phyloP scores from a whole-genome alignment of 2,329 filamentous ascomycete species.

The Penicillium sp. region DNA sequence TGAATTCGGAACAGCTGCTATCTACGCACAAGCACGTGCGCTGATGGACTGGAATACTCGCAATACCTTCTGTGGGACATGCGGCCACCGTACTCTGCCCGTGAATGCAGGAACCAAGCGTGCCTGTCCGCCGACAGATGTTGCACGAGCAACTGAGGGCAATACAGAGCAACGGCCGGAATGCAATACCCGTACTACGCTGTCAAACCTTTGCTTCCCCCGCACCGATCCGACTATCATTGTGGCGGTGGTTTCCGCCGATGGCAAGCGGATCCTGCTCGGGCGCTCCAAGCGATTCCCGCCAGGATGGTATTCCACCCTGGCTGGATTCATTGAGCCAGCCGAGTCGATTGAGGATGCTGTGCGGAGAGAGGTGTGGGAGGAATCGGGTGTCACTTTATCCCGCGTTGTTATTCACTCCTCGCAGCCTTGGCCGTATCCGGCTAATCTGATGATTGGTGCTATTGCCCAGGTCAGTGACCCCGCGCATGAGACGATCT shows the following conservation, averaged over 20 bases:
- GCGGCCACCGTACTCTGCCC: conserved; percentile 72
- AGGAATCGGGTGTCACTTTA: conserved; percentile 74
- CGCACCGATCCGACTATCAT: conserved; percentile 94
- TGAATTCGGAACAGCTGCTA: conserved; percentile 61
- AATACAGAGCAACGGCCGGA: conserved; percentile 53
- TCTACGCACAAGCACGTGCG: conserved; percentile 84
- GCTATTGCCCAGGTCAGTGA: conserved; percentile 79
- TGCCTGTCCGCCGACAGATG: conserved; percentile 45
- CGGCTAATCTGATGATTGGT: conserved; percentile 79
- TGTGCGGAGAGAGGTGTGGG: conserved; percentile 79
- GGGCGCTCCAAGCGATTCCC: conserved; percentile 85
- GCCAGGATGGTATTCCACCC: conserved; percentile 78
- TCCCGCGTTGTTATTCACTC: conserved; percentile 78
- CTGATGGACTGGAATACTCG: conserved; percentile 92
- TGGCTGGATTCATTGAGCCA: conserved; percentile 83
- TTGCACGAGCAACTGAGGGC: conserved; percentile 31
- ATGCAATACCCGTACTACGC: conserved; percentile 76
- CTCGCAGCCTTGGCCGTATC: conserved; percentile 85
- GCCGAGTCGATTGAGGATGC: conserved; percentile 83
- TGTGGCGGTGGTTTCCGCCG: conserved; percentile 81
- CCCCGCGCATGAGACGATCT: conserved; percentile 74
- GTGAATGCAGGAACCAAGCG: conserved; percentile 47
- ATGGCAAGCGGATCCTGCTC: conserved; percentile 74
- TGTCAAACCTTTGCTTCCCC: conserved; percentile 90
- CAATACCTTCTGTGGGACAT: conserved; percentile 88